phyloP scores from a whole-genome alignment of 2,329 filamentous ascomycete genomes.

The Colletotrichum navitas region DNA sequence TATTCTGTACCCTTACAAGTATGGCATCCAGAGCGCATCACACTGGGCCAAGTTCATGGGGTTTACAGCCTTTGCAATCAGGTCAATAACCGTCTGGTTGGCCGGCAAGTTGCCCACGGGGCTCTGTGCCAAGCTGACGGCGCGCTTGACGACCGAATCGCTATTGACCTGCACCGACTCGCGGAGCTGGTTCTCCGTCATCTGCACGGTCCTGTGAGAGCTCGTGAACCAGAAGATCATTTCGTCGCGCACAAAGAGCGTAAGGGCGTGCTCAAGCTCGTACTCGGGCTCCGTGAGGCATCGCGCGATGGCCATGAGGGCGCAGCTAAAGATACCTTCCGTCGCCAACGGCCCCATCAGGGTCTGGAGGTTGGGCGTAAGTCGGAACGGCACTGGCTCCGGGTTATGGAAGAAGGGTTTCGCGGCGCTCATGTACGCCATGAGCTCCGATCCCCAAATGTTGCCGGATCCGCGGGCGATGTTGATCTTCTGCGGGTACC shows the following conservation, averaged over 20 bases:
- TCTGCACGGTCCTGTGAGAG: slow-evolving; percentile 72
- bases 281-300: slow-evolving; percentile 90
- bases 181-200: slow-evolving; percentile 74
- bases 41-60: slow-evolving; percentile 89
- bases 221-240: slow-evolving; percentile 97
- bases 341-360: slow-evolving; percentile 96
- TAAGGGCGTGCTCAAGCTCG: slow-evolving; percentile 95
- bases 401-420: slow-evolving; percentile 95
- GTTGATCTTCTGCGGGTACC: slow-evolving; percentile 95
- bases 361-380: slow-evolving; percentile 95
- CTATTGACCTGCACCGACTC: slow-evolving; percentile 88
- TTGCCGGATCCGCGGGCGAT: slow-evolving; percentile 90
- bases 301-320: slow-evolving; percentile 95
- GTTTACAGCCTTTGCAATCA: slow-evolving; percentile 93
- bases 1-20: slow-evolving; percentile 70
- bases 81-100: slow-evolving; percentile 96
- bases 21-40: slow-evolving; percentile 98
- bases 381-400: slow-evolving; percentile 95
- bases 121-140: slow-evolving; percentile 83
- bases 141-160: slow-evolving; percentile 91
- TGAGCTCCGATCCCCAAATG: slow-evolving; percentile 95
- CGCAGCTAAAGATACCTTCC: slow-evolving; percentile 95
- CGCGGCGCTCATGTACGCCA: slow-evolving; percentile 86
- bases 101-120: slow-evolving; percentile 87
- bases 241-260: slow-evolving; percentile 95